Percentiles rank a stretch among this genome's conserved stretches.
Conservation (phyloP, 208 protist genomes). For the Crithidia brevicula region DNA sequence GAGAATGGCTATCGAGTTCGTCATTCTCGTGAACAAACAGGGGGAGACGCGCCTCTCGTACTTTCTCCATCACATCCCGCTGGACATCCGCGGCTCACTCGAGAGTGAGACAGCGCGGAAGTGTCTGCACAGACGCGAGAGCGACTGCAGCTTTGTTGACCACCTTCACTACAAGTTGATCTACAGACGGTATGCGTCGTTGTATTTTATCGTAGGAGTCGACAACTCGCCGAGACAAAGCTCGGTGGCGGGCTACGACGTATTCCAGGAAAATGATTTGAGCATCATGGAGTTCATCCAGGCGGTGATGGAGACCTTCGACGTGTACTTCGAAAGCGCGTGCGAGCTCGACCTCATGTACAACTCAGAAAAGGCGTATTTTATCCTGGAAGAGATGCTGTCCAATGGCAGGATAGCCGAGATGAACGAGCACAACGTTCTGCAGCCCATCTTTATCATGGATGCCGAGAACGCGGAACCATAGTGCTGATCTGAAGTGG, state of each 20-base stretch:
- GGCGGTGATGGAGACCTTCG: slow-evolving; percentile 71
- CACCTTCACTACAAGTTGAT: slow-evolving; percentile 95
- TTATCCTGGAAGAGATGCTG: slow-evolving; percentile 97
- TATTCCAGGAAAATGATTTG: slow-evolving; percentile 96
- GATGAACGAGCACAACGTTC: slow-evolving; percentile 84
- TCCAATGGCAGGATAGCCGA: slow-evolving; percentile 89
- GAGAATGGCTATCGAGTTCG: slow-evolving; percentile 91
- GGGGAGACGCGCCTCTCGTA: slow-evolving; percentile 96
- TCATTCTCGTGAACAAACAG: slow-evolving; percentile 97
- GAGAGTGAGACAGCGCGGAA: slow-evolving; percentile 96
- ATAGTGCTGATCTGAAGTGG: not conserved
- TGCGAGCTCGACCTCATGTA: slow-evolving; percentile 99
- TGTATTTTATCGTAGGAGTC: slow-evolving; percentile 95
- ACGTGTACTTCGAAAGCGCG: slow-evolving; percentile 90
- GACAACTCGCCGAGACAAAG: slow-evolving; percentile 14
- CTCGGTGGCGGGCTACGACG: slow-evolving; percentile 90
- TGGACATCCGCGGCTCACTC: slow-evolving; percentile 77
- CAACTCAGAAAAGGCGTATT: slow-evolving; percentile 98
- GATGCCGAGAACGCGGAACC: slow-evolving; percentile 37
- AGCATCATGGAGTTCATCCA: slow-evolving; percentile 94
- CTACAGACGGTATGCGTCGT: slow-evolving; percentile 94
- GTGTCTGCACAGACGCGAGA: slow-evolving; percentile 88
- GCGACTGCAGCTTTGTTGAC: slow-evolving; percentile 96
- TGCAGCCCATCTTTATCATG: slow-evolving; percentile 69
- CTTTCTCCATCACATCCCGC: slow-evolving; percentile 81